Conservation (phyloP, 2,329 filamentous ascomycete genomes). For the Thielaviopsis euricoi region DNA sequence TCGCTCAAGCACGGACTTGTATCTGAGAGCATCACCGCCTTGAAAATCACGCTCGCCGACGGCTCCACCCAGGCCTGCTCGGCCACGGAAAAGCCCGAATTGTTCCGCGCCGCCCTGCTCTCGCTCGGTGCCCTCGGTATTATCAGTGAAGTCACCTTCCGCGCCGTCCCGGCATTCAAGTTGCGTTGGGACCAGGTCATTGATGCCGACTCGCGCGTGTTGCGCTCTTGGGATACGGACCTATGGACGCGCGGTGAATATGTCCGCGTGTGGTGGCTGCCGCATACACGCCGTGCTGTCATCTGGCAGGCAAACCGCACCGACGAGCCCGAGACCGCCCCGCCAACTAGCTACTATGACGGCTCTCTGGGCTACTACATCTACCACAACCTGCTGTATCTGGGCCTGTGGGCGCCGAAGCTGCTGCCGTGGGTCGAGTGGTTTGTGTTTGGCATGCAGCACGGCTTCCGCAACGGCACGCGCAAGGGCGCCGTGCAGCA, state of each 20-base stretch:
- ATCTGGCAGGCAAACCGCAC: slow-evolving; percentile 81
- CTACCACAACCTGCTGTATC: slow-evolving; percentile 78
- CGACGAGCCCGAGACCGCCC: slow-evolving; percentile 38
- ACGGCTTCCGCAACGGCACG: slow-evolving; percentile 62
- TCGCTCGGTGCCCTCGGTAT: slow-evolving; percentile 84
- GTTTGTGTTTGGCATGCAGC: slow-evolving; percentile 96
- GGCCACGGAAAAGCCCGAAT: slow-evolving; percentile 50
- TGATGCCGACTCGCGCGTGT: slow-evolving; percentile 49
- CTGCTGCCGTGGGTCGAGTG: slow-evolving; percentile 82
- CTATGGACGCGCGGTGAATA: slow-evolving; percentile 81
- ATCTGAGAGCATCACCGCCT: slow-evolving; percentile 55
- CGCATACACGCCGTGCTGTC: slow-evolving; percentile 74
- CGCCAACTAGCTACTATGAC: slow-evolving; percentile 63
- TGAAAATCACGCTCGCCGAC: slow-evolving; percentile 71
- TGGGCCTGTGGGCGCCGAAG: slow-evolving; percentile 60
- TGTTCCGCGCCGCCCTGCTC: slow-evolving; percentile 78
- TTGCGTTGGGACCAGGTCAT: slow-evolving; percentile 75
- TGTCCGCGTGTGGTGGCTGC: slow-evolving; percentile 94
- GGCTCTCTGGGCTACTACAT: slow-evolving; percentile 68
- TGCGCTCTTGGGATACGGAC: slow-evolving; percentile 52
- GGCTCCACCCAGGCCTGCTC: slow-evolving; percentile 58
- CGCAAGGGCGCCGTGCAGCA: slow-evolving; percentile 63
- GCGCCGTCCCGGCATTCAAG: slow-evolving; percentile 65
- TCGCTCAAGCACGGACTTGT: slow-evolving; percentile 70
- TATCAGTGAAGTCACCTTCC: slow-evolving; percentile 75